Percentiles rank a stretch among this genome's conserved stretches.
phyloP scores from a whole-genome alignment of 2,329 filamentous ascomycete species.

The Dactylellina sp. region DNA sequence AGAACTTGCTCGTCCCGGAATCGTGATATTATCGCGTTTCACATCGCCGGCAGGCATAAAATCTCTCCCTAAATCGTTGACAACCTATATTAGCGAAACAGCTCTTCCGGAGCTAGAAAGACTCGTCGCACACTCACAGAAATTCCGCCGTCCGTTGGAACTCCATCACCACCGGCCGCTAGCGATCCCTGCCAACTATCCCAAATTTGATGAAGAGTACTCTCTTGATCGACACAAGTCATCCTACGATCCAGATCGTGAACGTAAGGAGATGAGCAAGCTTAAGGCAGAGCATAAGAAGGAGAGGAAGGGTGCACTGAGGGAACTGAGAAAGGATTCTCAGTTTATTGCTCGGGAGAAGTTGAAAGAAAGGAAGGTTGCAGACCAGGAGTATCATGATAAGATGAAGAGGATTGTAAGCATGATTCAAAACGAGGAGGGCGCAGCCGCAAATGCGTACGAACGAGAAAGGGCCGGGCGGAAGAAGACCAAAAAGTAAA shows the following conservation, averaged over 20 bases:
- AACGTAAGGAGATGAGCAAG: conserved; percentile 85
- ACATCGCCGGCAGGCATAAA: conserved; percentile 32
- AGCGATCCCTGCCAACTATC: conserved; percentile 86
- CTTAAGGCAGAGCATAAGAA: conserved; percentile 91
- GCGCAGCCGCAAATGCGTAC: conserved; percentile 85
- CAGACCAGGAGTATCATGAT: conserved; percentile 92
- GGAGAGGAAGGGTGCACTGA: conserved; percentile 92
- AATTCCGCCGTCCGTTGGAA: conserved; percentile 80
- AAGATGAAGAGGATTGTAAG: conserved; percentile 93
- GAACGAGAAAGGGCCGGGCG: conserved; percentile 83
- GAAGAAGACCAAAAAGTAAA: conserved; percentile 72
- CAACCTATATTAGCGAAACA: conserved; percentile 32
- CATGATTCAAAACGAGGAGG: conserved; percentile 96
- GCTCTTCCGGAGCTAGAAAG: conserved; percentile 36
- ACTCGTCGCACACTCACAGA: conserved; percentile 67
- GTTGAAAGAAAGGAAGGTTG: conserved; percentile 90
- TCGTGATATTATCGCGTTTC: conserved; percentile 40
- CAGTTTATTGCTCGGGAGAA: conserved; percentile 93
- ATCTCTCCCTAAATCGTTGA: conserved; percentile 30
- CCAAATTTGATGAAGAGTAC: conserved; percentile 96
- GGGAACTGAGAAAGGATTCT: conserved; percentile 93
- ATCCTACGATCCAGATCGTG: conserved; percentile 87
- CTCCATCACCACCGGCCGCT: conserved; percentile 90
- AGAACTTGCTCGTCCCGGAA: conserved; percentile 18
- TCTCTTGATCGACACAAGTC: conserved; percentile 84